These are phyloP conservation scores for Hypoxylon sp. DNA, from an alignment of 2,329 filamentous ascomycete species.

Conservation along the genomic window DNA sequence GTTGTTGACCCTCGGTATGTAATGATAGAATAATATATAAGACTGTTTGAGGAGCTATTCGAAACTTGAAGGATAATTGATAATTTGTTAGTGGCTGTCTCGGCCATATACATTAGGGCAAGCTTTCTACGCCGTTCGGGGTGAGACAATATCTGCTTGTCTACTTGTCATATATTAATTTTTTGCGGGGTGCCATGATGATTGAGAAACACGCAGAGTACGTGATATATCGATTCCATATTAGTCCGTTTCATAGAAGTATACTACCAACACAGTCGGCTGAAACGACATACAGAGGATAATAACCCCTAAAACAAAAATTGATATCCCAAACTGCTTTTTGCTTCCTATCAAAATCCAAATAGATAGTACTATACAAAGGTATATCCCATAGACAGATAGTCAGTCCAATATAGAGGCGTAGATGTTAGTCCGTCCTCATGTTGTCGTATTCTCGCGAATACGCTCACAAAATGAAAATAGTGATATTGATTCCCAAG, in stretches of 20 bases:
- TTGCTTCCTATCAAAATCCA: constrained; percentile 21
- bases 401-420: constrained; percentile 14
- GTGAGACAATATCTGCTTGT: constrained; percentile 40
- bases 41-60: constrained; percentile 7
- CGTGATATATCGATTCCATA: constrained; percentile 12
- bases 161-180: constrained; percentile 24
- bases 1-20: constrained; percentile 2
- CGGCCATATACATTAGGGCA: constrained; percentile 43
- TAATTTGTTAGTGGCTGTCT: constrained; percentile 43
- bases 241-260: constrained; percentile 1
- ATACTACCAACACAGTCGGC: background rate
- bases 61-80: constrained; percentile 21
- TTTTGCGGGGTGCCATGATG: constrained; percentile 34
- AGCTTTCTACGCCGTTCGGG: constrained; percentile 20
- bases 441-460: constrained; percentile 18
- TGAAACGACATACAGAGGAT: background rate
- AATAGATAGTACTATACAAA: constrained; percentile 35
- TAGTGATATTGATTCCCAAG: constrained; percentile 18
- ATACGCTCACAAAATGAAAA: constrained; percentile 33
- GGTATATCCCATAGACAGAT: constrained; percentile 12
- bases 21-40: constrained; percentile 3
- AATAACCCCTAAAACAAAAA: constrained; percentile 7
- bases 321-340: constrained; percentile 29
- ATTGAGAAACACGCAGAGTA: constrained; percentile 2
- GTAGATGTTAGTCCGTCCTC: background rate